Conservation (phyloP, 352 stramenopile genomes). For the Phytophthora pseudosyringae region DNA sequence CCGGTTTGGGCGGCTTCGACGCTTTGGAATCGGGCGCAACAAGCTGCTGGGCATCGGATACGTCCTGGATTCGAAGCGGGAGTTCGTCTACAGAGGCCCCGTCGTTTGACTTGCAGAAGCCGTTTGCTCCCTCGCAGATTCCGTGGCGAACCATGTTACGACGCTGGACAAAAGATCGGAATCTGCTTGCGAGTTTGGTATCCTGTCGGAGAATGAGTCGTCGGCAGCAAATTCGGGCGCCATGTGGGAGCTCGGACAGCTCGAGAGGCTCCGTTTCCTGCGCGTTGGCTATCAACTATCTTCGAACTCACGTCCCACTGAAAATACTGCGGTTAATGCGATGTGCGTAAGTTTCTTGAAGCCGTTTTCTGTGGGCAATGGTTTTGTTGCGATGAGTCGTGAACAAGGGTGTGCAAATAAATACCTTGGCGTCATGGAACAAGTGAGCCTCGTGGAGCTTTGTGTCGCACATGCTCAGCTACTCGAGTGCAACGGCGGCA, state of each 20-base stretch:
- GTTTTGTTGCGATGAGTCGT: not conserved
- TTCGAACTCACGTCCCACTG: not conserved
- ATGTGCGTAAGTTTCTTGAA: not conserved
- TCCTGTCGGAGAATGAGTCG: slow-evolving; percentile 18
- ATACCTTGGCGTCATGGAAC: too few species aligned
- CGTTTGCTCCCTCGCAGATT: slow-evolving; percentile 6
- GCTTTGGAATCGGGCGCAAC: slow-evolving; percentile 12
- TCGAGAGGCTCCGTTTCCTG: slow-evolving; percentile 16
- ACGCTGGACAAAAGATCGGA: not conserved
- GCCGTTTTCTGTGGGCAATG: not conserved
- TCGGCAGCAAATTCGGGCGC: not conserved
- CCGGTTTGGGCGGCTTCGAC: slow-evolving; percentile 11
- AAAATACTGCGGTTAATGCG: slow-evolving; percentile 16
- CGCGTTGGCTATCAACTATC: too few species aligned
- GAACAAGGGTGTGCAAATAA: too few species aligned
- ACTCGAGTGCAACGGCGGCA: too few species aligned
- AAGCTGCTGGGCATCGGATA: slow-evolving; percentile 16
- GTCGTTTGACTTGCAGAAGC: slow-evolving; percentile 10
- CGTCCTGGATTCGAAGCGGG: slow-evolving; percentile 20
- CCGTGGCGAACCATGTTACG: slow-evolving; percentile 15
- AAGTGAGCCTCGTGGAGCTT: too few species aligned
- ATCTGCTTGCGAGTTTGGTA: not conserved
- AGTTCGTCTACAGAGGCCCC: slow-evolving; percentile 11
- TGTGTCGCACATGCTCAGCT: too few species aligned
- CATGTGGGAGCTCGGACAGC: not conserved